Evolutionary conservation across 2,329 filamentous ascomycete species (phyloP), one percentile per base, ranked within the genome.

Genomic region (Dactylellina cionopaga): DNA sequence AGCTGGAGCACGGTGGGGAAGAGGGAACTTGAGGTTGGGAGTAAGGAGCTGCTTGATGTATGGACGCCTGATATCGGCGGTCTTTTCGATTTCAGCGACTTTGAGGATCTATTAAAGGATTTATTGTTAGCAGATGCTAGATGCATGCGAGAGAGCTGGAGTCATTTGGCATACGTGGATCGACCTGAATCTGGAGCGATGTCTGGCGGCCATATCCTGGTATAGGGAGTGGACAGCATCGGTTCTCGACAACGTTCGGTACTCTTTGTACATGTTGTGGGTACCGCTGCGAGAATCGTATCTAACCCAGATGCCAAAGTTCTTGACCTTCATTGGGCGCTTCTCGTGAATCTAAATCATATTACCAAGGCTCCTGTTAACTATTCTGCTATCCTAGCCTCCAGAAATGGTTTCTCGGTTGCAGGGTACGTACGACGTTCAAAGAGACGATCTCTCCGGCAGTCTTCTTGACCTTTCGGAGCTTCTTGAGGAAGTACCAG

Each of bases 261-360:
- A 98, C 90, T 99, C 95, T 90, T 98, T 98, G 92, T 99, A 99
- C 95, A 99, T 99, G 91, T 99, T 99, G 92, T 99, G 95, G 81
- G 95, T 99, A 80, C 95, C 95, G 80, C 95, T 98, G 85, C 95
- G 94, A 76, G 96, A 99, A 87, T 99, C 94, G 87, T 99, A 99
- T 83, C 96, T 93, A 86, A 99, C 90, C 96, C 96, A 99, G 89
- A 99, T 90, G 84, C 95, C 95, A 83, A 99, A 98, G 91, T 97
- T 99, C 92, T 99, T 99, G 89, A 99, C 93, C 88, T 96, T 97
- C 82, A 93, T 87, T 81, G 95, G 95, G 84, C 92, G 92, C 90
- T 98, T 98, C 92, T 99, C 95, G 85, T 88, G 85, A 87, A 99
- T 96, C 93, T 96, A 75, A 59, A 74, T 41, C 17, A 6, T 19